Percentiles rank a stretch among this genome's conserved stretches.
These are phyloP conservation scores for Peltaster fructicola DNA, from an alignment of 2,329 filamentous ascomycete species.

Conservation along the genomic window DNA sequence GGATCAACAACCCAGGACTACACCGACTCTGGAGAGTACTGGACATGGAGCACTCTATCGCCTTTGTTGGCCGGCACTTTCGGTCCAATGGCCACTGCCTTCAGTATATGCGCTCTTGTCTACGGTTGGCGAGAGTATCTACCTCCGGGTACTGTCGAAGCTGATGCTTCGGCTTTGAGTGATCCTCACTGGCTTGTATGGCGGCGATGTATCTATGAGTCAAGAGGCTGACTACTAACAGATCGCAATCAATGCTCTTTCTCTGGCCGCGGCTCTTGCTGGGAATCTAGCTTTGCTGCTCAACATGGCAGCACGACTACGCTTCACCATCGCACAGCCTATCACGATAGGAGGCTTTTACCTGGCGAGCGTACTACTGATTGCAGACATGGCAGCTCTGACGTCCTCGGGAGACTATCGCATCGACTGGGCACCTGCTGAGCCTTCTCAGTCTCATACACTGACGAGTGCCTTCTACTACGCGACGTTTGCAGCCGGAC, in stretches of 20 bases:
- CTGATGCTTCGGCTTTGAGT: conserved; percentile 26
- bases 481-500: conserved; percentile 36
- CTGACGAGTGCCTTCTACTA: conserved; percentile 43
- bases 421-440: conserved; percentile 19
- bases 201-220: neutral
- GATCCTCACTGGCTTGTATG: conserved; percentile 35
- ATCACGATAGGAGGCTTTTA: conserved; percentile 34
- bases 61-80: conserved; percentile 36
- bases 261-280: conserved; percentile 34
- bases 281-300: conserved; percentile 38
- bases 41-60: conserved; percentile 39
- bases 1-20: too few species aligned
- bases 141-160: conserved; percentile 27
- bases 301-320: conserved; percentile 40
- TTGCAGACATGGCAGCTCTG: conserved; percentile 31
- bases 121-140: conserved; percentile 38
- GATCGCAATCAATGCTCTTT: conserved; percentile 35
- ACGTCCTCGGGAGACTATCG: conserved; percentile 28
- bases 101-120: conserved; percentile 32
- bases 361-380: conserved; percentile 34
- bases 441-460: conserved; percentile 20
- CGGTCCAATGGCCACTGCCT: conserved; percentile 21
- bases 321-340: conserved; percentile 38
- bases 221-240: conserved; percentile 17
- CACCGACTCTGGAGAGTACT: too few species aligned